Base-by-base conservation (phyloP, 352 stramenopile species). In the Globisporangium emineosum region DNA sequence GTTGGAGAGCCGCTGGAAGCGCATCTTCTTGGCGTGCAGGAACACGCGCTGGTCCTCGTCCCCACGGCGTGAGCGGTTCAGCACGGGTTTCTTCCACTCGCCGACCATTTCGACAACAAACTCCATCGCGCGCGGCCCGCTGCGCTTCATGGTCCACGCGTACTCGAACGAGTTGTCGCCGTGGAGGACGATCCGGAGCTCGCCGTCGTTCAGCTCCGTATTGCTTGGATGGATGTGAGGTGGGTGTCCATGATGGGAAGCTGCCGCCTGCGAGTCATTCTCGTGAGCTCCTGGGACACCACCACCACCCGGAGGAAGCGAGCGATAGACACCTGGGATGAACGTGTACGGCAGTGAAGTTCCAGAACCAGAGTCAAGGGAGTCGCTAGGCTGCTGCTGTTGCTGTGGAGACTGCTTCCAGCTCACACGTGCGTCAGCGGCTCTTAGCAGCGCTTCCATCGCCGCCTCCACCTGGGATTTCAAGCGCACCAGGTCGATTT, bases 111-210 rank as follows among this genome's bases (percentile, higher is more conserved):
- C 81, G 12, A 93, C 78, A 4, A 53, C 71, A 49, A 90, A 84
- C 65, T 94, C 81, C 81, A 91, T 92, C 13, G 81, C 74, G 1
- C 83, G 77, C 10, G 69, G 62, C 8, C 69, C 75, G 23, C 62
- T 77, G 12, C 83, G 77, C 27, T 73, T 78, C 75, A 92, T 73
- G 19, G 64, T 85, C 84, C 83, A 93, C 29, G 69, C 15, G 61
- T 94, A 94, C 54, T 93, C 82, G 52, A 94, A 94, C 6, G 81
- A 81, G 64, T 91, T 93, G 68, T 94, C 84, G 3, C 83, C 84
- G 62, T 94, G 82, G 7, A 94, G 73, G 13, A 89, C 37, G 1
- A 94, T 50, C 1, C 65, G 75, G 19, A 70, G 64, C 23, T 77
- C 73, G 29, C 68, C 75, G 6, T 76, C 76, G 43, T 74, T 75